Evolutionary conservation across 495 filamentous ascomycete genomes (phyloP).

Genomic region (Echria macrotheca): DNA sequence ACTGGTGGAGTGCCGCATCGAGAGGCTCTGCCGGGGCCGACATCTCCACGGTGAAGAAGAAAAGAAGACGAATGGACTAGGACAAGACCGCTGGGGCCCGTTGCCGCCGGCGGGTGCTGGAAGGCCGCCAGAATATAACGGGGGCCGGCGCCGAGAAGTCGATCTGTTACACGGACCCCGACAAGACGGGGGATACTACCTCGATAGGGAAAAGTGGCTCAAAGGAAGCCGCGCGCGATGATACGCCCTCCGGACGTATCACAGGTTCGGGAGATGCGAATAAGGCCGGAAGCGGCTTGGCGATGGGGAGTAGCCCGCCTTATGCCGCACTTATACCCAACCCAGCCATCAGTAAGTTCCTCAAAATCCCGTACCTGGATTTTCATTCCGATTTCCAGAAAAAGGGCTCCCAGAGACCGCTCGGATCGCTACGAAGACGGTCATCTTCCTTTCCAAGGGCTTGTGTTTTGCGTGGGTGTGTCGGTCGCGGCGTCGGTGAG

Average conservation of each 20-base stretch:
- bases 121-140: neutral
- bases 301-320: too few species aligned
- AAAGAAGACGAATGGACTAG: neutral
- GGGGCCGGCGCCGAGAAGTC: neutral
- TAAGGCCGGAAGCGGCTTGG: too few species aligned
- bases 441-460: too few species aligned
- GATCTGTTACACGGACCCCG: neutral
- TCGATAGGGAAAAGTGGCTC: neutral
- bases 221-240: neutral
- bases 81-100: neutral
- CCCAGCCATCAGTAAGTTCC: too few species aligned
- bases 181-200: neutral
- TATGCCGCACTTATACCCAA: too few species aligned
- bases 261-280: too few species aligned
- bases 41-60: neutral
- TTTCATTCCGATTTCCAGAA: too few species aligned
- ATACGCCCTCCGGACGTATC: neutral
- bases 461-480: too few species aligned
- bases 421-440: too few species aligned
- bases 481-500: too few species aligned
- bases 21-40: neutral
- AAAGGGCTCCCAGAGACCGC: too few species aligned
- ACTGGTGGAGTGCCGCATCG: slow-evolving; percentile 17
- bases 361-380: too few species aligned
- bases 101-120: neutral